Conservation (phyloP, 2,329 filamentous ascomycete genomes). For the Calonectria multiphialidica region DNA sequence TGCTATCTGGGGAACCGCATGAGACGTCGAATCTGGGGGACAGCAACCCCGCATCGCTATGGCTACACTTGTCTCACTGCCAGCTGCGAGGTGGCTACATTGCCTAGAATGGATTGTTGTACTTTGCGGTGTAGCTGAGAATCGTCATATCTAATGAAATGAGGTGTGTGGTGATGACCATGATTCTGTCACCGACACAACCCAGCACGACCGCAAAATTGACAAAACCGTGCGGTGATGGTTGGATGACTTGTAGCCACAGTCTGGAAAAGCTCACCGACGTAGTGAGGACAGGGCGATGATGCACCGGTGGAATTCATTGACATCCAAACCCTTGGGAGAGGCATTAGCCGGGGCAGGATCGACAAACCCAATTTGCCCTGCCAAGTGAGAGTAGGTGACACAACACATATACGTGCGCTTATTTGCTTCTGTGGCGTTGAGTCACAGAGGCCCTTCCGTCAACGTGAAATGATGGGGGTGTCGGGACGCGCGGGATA, state of each 20-base stretch:
- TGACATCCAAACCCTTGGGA: background rate
- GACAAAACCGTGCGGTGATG: background rate
- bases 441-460: background rate
- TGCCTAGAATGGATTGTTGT: background rate
- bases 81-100: background rate
- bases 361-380: background rate
- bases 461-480: background rate
- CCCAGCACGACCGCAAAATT: background rate
- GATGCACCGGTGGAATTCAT: slow-evolving; percentile 3
- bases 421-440: slow-evolving; percentile 6
- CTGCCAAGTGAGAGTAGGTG: background rate
- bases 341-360: background rate
- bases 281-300: background rate
- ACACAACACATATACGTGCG: background rate
- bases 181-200: background rate
- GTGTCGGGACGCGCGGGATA: background rate
- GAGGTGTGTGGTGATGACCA: background rate
- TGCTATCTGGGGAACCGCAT: slow-evolving; percentile 18
- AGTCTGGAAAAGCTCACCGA: background rate
- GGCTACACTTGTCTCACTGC: slow-evolving; percentile 15
- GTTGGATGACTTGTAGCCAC: background rate
- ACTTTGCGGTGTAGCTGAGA: slow-evolving; percentile 4
- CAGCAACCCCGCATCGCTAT: slow-evolving; percentile 20
- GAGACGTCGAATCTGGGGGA: slow-evolving; percentile 18
- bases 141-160: background rate